Conservation (phyloP, 139 green algal species). For the Chlamydomonas sp. region DNA sequence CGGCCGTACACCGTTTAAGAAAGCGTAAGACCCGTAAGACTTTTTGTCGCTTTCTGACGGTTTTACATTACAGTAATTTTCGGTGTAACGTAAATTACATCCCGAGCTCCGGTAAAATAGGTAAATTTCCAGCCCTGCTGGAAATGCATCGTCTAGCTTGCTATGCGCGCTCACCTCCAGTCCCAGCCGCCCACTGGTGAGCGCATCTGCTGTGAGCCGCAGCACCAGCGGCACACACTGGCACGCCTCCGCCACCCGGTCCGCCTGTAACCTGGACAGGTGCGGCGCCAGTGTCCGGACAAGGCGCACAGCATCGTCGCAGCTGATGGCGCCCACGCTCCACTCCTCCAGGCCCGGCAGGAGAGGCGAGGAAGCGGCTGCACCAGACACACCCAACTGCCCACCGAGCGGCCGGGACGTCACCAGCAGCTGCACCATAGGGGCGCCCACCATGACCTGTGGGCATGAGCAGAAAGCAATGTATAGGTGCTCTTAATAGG, state of each 20-base stretch:
- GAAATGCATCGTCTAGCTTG: no score
- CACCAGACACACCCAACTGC: background rate
- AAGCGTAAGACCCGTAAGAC: no score
- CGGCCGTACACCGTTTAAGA: no score
- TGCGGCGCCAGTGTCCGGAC: background rate
- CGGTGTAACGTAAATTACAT: no score
- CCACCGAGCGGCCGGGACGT: background rate
- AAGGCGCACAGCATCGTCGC: background rate
- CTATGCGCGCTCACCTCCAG: no score
- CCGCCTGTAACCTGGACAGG: background rate
- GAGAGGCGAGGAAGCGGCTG: background rate
- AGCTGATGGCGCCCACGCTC: background rate
- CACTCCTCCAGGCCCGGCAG: background rate
- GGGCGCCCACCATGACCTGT: background rate
- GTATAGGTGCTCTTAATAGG: background rate
- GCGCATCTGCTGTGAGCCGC: constrained; percentile 14
- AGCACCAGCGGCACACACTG: constrained; percentile 34
- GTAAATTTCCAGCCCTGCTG: no score
- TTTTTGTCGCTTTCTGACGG: no score
- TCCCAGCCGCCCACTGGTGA: no score
- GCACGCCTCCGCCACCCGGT: constrained; percentile 1
- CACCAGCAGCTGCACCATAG: background rate
- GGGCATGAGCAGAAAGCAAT: background rate
- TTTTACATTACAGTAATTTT: no score
- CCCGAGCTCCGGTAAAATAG: no score